Evolutionary conservation across 306 rosid species (phyloP), one percentile per base, ranked within the genome.

Genomic region (Glycine soja): DNA sequence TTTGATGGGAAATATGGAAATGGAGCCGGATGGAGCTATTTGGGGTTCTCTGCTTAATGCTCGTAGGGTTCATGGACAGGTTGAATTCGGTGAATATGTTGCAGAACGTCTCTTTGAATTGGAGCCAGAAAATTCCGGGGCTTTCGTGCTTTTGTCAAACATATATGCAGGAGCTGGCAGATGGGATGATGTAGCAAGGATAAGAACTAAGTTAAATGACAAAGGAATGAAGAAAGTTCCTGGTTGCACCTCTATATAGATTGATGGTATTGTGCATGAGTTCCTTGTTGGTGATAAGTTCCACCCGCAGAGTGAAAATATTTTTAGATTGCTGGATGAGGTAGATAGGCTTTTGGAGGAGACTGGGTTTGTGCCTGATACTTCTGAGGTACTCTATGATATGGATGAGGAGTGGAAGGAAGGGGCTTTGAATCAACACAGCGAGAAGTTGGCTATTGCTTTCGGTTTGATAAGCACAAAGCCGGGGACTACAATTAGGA

Each of bases 1-100:
- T 47, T 68, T 91, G 54, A 86, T 95, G 54, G 75, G 84, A 59
- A 84, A 67, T 46, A 95, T 95, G 97, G 84, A 88, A 79, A 84
- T 91, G 88, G 84, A 92, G 68, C 97, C 97, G 1, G 98, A 92
- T 78, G 95, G 93, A 69, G 94, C 95, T 65, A 89, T 91, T 10
- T 91, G 97, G 97, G 93, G 97, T 65, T 88, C 95, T 76, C 90
- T 94, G 82, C 98, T 94, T 15, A 91, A 90, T 73, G 95, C 97
- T 61, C 91, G 98, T 78, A 84, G 85, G 85, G 82, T 80, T 77
- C 91, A 88, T 79, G 85, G 88, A 42, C 79, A 83, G 13, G 92
- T 92, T 7, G 93, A 94, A 81, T 79, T 90, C 8, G 92, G 90
- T 24, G 97, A 90, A 89, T 56, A 50, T 63, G 91, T 85, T 7